phyloP scores from a whole-genome alignment of 1,139 yeast genomes.

The Geotrichum citri-aurantii region DNA sequence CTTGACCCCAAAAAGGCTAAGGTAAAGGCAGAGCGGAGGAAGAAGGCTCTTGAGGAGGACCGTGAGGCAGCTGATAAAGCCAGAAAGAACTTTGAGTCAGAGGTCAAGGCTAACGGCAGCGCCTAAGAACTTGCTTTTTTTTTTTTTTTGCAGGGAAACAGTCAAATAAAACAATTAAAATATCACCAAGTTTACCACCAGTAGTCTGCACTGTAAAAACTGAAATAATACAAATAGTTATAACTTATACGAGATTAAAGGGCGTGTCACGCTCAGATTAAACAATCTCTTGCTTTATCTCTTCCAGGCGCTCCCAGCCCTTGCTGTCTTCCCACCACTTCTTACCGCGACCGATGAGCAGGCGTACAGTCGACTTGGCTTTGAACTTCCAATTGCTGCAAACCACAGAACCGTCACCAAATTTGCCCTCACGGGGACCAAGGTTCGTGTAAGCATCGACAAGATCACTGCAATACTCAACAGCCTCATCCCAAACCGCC shows the following conservation, averaged over 20 bases:
- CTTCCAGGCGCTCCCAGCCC: constrained; percentile 64
- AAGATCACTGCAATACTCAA: constrained; percentile 71
- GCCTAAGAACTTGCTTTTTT: not conserved
- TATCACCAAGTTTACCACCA: constrained; percentile 1
- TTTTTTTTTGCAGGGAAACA: not conserved
- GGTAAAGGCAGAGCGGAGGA: constrained; percentile 11
- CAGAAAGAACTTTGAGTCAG: constrained; percentile 14
- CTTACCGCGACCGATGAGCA: constrained; percentile 75
- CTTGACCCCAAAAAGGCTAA: constrained; percentile 22
- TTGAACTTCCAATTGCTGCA: constrained; percentile 92
- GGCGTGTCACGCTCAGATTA: not conserved
- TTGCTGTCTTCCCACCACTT: constrained; percentile 72
- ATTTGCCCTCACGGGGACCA: constrained; percentile 82
- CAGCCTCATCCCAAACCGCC: constrained; percentile 68
- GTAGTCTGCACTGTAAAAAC: not conserved
- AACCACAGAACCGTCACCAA: constrained; percentile 76
- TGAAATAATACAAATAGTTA: not conserved
- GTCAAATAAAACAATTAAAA: not conserved
- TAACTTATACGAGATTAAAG: not conserved
- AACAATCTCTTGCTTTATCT: constrained; percentile 44
- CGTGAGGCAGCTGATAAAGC: constrained; percentile 13
- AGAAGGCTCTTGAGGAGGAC: constrained; percentile 8
- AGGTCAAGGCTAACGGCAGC: constrained; percentile 3
- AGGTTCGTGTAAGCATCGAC: constrained; percentile 82
- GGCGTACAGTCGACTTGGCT: constrained; percentile 63